Evolutionary conservation across 2,329 filamentous ascomycete species (phyloP), one percentile per base, ranked within the genome.

Genomic region (Thelonectria rubi): DNA sequence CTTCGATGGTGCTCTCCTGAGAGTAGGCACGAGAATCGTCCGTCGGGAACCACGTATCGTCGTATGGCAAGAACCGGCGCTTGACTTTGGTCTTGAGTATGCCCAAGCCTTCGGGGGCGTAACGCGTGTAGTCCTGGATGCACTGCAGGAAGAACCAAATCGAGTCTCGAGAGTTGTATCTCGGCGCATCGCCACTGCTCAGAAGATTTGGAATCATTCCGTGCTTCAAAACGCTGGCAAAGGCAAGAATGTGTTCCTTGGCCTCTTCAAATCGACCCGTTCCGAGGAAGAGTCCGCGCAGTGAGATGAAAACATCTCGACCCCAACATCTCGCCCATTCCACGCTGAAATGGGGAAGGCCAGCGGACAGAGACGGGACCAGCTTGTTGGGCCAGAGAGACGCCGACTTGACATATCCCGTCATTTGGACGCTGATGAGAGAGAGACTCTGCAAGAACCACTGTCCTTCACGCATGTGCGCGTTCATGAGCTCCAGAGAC

Each of bases 301-400:
- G 86, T 14, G 95, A 95, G 65, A 99, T 99, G 76, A 97, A 98
- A 12, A 97, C 93, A 76, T 99, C 95, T 58, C 95, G 90, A 8
- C 96, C 95, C 95, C 95, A 99, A 77, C 94, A 97, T 70, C 95
- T 87, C 51, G 94, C 94, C 94, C 95, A 99, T 70, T 93, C 90
- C 9, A 92, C 90, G 0, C 95, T 87, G 74, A 99, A 99, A 77
- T 99, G 95, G 37, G 95, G 95, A 48, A 99, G 81, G 15, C 95
- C 95, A 32, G 95, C 95, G 17, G 95, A 94, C 69, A 99, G 84
- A 50, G 91, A 94, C 2, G 94, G 92, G 1, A 97, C 93, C 18
- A 86, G 81, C 75, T 92, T 94, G 67, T 89, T 86, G 0, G 95
- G 94, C 85, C 93, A 97, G 11, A 99, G 80, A 0, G 94, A 98